A percentile compares a stretch with the other conserved stretches of the same genome.
These are phyloP conservation scores for Nicotiana tomentosiformis DNA, from an alignment of 257 asterid species.

Conservation along the genomic window DNA sequence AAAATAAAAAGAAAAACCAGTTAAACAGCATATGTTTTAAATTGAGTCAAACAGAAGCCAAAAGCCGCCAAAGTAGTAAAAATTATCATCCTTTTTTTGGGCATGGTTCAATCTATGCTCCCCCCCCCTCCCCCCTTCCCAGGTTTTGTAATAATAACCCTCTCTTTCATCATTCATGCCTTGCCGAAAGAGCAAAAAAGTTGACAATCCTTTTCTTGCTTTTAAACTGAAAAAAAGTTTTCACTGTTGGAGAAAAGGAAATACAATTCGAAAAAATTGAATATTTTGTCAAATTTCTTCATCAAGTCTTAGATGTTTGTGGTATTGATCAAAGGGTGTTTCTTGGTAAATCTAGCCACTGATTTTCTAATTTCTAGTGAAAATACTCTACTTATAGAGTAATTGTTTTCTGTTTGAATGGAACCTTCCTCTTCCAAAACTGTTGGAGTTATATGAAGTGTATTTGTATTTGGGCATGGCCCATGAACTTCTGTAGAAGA, in stretches of 20 bases:
- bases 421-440: not conserved
- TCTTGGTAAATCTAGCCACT: too few species aligned
- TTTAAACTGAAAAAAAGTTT: not conserved
- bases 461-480: too few species aligned
- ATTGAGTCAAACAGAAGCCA: not conserved
- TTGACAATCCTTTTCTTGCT: not conserved
- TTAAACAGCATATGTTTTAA: not conserved
- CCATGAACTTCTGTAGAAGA: too few species aligned
- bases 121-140: not conserved
- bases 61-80: not conserved
- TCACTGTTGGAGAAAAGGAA: not conserved
- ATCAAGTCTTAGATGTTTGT: not conserved
- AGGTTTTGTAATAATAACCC: conserved; percentile 11
- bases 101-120: too few species aligned
- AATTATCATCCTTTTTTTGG: not conserved
- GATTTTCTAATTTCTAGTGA: too few species aligned
- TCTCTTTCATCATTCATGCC: not conserved
- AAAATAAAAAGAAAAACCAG: not conserved
- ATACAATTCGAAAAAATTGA: not conserved
- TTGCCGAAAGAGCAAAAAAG: conserved; percentile 11
- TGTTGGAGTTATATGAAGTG: too few species aligned
- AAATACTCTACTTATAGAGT: too few species aligned
- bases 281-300: not conserved
- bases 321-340: too few species aligned
- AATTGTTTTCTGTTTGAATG: not conserved